phyloP scores from a whole-genome alignment of 371 early-diverging fungal species.

The Amoeboaphelidium protococcarum region DNA sequence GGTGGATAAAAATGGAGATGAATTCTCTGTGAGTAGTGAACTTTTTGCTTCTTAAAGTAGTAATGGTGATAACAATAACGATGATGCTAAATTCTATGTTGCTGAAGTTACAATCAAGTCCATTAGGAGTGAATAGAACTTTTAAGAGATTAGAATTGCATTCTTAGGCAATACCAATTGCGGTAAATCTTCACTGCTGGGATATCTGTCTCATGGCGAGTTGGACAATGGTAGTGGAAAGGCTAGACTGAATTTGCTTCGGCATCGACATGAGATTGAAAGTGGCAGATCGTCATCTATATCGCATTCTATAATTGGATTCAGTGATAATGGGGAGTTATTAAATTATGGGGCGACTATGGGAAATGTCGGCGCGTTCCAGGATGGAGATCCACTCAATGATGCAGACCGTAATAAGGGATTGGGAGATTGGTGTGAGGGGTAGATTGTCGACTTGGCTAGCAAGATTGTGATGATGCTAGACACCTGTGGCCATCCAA shows the following conservation, averaged over 20 bases:
- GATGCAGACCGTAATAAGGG: no score
- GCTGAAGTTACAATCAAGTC: neutral
- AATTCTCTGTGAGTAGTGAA: no score
- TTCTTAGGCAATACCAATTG: neutral
- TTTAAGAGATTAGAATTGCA: neutral
- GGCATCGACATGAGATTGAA: conserved; percentile 80
- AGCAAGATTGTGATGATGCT: conserved; percentile 43
- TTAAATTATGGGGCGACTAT: no score
- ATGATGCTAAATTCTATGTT: neutral
- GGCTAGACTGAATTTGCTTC: conserved; percentile 58
- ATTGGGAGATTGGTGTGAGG: no score
- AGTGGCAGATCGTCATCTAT: conserved; percentile 66
- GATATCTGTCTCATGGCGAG: conserved; percentile 60
- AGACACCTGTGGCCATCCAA: conserved; percentile 78
- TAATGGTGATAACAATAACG: no score
- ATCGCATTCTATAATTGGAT: conserved; percentile 64
- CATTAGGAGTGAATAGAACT: neutral
- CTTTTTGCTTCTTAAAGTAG: no score
- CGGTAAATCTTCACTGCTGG: conserved; percentile 54
- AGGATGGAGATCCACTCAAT: no score
- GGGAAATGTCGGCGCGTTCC: no score
- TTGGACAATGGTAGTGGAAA: conserved; percentile 85
- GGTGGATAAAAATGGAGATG: no score
- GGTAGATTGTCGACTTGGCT: conserved; percentile 9
- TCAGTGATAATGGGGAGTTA: conserved; percentile 19